Base-by-base conservation (phyloP, 2,329 filamentous ascomycete genomes). In the Aureobasidium sp. region DNA sequence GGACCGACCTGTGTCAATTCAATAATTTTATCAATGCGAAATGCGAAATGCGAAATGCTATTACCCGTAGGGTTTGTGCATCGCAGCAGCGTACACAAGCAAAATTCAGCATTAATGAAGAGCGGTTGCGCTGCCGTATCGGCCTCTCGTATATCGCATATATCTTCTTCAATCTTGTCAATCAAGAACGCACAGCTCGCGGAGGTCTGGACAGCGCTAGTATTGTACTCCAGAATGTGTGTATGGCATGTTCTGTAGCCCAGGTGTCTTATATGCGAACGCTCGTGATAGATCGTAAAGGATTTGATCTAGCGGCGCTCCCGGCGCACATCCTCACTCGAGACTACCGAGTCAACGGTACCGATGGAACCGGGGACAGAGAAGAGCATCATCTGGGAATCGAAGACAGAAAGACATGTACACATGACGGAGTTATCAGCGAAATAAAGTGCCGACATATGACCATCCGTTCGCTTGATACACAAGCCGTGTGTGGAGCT, bases 1-100 rank as follows among this genome's bases (percentile, higher is more conserved):
- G 38, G 15, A 16, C 38, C 27, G 18, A 23, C 29, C 29, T 33
- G 48, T 55, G 50, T 29, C 38, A 56, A 31, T 40, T 25, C 27
- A n/a, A 29, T 40, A 45, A 45, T n/a, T 36, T 56, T n/a, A 55
- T 48, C 40, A 45, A 54, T 54, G 47, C 23, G 18, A n/a, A n/a
- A n/a, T n/a, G n/a, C n/a, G n/a, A n/a, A n/a, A n/a, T n/a, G n/a
- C n/a, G n/a, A 16, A 29, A 23, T 45, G 61, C 61, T 23, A 25
- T 55, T 18, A 33, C 33, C 61, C 51, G 47, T 42, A 53, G 47
- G 40, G 36, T 58, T 58, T 58, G 11, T 58, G 55, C 40, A 25
- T 33, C 25, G 40, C 38, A 40, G 38, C 38, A 56, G 40, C 18
- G 38, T 58, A 45, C 55, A 36, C 48, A 47, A 47, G 10, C 16